phyloP scores from a whole-genome alignment of 164 flowering plant species.

The Saururus chinensis region DNA sequence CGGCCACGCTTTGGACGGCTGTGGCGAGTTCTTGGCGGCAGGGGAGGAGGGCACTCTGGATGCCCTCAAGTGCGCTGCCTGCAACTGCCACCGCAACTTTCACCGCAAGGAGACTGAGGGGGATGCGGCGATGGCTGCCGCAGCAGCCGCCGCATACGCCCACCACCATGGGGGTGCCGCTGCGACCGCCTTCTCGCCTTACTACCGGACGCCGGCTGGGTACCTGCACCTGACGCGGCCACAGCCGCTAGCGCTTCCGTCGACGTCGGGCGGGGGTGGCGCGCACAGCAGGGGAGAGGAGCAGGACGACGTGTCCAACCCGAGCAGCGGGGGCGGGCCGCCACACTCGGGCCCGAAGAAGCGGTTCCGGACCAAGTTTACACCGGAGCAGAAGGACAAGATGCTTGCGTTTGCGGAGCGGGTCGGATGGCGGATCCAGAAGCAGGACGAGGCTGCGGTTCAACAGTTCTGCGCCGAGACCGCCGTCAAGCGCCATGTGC shows the following conservation, averaged over 20 bases:
- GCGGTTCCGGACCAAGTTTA: conserved; percentile 40
- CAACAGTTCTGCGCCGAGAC: conserved; percentile 34
- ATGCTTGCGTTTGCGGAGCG: conserved; percentile 40
- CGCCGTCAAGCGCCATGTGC: conserved; percentile 30
- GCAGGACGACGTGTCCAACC: conserved; percentile 32
- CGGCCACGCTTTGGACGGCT: conserved; percentile 61
- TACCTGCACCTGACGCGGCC: conserved; percentile 29
- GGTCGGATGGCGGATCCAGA: conserved; percentile 41
- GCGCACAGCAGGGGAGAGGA: conserved; percentile 23
- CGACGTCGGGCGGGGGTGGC: conserved; percentile 35
- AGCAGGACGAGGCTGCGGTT: conserved; percentile 29
- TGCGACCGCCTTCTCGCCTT: conserved; percentile 17
- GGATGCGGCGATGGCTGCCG: background rate
- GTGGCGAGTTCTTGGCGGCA: conserved; percentile 68
- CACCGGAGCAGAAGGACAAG: conserved; percentile 39
- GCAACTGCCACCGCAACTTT: conserved; percentile 70
- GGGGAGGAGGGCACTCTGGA: conserved; percentile 49
- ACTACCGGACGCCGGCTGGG: conserved; percentile 33
- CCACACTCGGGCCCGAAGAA: conserved; percentile 12
- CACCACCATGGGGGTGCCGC: background rate
- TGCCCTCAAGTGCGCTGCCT: conserved; percentile 65
- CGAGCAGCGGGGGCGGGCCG: conserved; percentile 11
- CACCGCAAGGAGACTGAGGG: conserved; percentile 46
- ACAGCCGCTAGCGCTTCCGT: conserved; percentile 40
- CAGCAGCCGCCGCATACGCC: background rate